Evolutionary conservation across 306 rosid species (phyloP), one percentile per base, ranked within the genome.

Genomic region (Trifolium dubium): DNA sequence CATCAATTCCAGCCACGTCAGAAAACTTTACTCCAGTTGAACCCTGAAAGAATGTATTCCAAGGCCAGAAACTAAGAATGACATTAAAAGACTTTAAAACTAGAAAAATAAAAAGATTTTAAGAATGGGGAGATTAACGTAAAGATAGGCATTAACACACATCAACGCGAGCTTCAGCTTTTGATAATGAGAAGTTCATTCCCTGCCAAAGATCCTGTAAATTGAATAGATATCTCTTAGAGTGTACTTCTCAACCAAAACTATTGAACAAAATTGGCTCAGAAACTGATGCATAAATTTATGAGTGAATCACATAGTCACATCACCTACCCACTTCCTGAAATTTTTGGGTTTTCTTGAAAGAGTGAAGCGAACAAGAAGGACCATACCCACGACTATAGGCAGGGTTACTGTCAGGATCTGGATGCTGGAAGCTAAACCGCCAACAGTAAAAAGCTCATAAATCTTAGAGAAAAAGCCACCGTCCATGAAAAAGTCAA

Each of bases 121-220:
- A 43, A 66, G 73, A 74, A 46, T 67, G 55, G 58, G 44, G 58
- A 50, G 67, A 77, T 67, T 37, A 75, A 74, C 56, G 29, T 32
- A 72, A 79, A 82, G 55, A 73, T 56, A 72, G 74, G 68, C 35
- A 32, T 43, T 60, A 60, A 78, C 87, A 83, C 93, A 94, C 99
- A 77, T 94, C 99, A 84, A 94, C 99, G 61, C 97, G 97, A 70
- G 99, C 99, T 87, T 94, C 97, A 51, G 99, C 95, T 87, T 94
- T 94, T 56, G 99, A 91, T 75, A 93, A 88, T 7, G 98, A 94
- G 81, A 94, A 94, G 85, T 91, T 97, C 82, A 94, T 94, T 83
- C 98, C 98, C 82, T 94, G 98, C 98, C 98, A 94, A 54, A 94
- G 87, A 74, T 94, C 99, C 99, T 94, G 86, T 70, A 73, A 34